Percentiles rank a stretch among this genome's conserved stretches.
phyloP scores from a whole-genome alignment of 306 rosid species.

The Quercus dentata region DNA sequence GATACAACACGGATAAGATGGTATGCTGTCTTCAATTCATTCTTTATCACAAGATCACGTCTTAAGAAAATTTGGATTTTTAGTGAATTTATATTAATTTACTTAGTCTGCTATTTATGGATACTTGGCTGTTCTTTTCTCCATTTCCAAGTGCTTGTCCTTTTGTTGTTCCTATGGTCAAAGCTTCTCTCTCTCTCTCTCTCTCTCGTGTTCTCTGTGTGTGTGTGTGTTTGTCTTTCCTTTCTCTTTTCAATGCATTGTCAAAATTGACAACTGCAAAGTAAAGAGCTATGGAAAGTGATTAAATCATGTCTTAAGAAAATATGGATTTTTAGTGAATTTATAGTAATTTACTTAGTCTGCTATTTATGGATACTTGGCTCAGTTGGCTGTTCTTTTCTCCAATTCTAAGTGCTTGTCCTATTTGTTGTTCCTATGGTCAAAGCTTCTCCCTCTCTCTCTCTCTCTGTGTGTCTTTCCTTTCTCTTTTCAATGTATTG shows the following conservation, averaged over 20 bases:
- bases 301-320: neutral
- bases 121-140: neutral
- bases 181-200: neutral
- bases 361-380: neutral
- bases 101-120: neutral
- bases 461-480: too few relatives aligned
- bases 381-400: neutral
- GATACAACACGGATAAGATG: slow-evolving; percentile 94
- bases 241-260: neutral
- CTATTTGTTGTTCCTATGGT: neutral
- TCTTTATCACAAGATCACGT: neutral
- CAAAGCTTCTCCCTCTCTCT: neutral
- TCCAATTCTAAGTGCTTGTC: neutral
- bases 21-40: slow-evolving; percentile 35
- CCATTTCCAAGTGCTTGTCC: neutral
- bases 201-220: too few relatives aligned
- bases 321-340: neutral
- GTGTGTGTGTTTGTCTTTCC: too few relatives aligned
- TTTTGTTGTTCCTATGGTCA: neutral
- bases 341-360: neutral
- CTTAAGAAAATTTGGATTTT: neutral
- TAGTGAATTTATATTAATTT: neutral
- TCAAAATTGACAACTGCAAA: neutral
- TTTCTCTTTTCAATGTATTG: neutral
- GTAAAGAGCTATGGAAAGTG: neutral